Base-by-base conservation (phyloP, 2,329 filamentous ascomycete genomes). In the Microdochium paspali region DNA sequence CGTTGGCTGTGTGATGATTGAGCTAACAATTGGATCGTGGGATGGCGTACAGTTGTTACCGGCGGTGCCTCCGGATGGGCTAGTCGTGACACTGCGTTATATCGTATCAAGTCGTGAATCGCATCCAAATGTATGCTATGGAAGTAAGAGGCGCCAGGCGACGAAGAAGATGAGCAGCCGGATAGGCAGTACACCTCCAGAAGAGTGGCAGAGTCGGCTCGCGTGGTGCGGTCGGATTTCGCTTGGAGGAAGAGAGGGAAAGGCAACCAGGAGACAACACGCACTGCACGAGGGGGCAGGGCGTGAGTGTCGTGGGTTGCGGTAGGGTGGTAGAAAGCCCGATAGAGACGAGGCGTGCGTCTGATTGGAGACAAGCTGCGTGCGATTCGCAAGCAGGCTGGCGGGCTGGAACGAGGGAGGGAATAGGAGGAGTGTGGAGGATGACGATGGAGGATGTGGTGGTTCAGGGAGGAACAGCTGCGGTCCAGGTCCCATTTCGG, bases 361-460 rank as follows among this genome's bases (percentile, higher is more conserved):
- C 35, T 3, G 18, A 18, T 15, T 21, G 35, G 18, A 18, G 35
- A n/a, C 35, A 40, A 40, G 35, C 35, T 40, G 35, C 35, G 35
- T 40, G 35, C 35, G 18, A 40, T 40, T 40, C 35, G 35, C 35
- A 40, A 40, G 35, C 35, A 40, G 18, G 18, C 35, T 40, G 18
- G 35, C 35, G 35, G 35, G 35, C 35, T 40, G 18, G 23, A 21
- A 18, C 10, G 35, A 40, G 35, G 47, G 50, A 49, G 45, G 50
- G 46, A 46, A 43, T 44, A 48, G 46, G 35, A 40, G 35, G 35
- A 20, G 15, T 40, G 35, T n/a, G 35, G 45, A 45, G 46, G 53
- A 46, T 50, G 45, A 28, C 47, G 47, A 46, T 50, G 47, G 50
- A 45, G 53, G 51, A 51, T 49, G 47, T 48, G 47, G 35, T 52